Conservation (phyloP, 495 filamentous ascomycete genomes). For the Pseudotulostoma volvatum region DNA sequence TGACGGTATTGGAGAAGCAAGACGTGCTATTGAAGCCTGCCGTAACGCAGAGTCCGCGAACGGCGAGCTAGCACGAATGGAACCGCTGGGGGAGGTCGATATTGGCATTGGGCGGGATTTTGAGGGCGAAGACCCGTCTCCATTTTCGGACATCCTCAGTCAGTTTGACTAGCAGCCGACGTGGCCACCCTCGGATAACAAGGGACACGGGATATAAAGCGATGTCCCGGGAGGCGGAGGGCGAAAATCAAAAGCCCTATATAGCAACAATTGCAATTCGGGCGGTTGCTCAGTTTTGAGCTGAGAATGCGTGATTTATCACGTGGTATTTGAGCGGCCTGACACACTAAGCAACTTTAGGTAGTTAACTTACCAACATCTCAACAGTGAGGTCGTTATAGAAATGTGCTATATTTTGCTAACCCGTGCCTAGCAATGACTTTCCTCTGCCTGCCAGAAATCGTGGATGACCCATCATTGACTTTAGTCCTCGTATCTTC, state of each 20-base stretch:
- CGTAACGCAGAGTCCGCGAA: slow-evolving; percentile 34
- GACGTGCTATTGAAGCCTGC: slow-evolving; percentile 51
- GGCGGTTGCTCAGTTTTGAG: too few relatives aligned
- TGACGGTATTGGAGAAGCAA: slow-evolving; percentile 53
- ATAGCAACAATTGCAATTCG: too few relatives aligned
- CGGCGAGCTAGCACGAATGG: slow-evolving; percentile 21
- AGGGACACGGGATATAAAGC: too few relatives aligned
- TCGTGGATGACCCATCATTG: slow-evolving; percentile 6
- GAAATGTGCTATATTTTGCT: too few relatives aligned
- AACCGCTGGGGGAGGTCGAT: slow-evolving; percentile 19
- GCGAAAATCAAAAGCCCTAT: too few relatives aligned
- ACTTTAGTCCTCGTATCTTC: slow-evolving; percentile 7
- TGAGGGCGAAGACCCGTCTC: slow-evolving; percentile 20
- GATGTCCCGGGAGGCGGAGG: too few relatives aligned
- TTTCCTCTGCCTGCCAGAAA: slow-evolving; percentile 8
- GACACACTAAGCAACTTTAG: too few relatives aligned
- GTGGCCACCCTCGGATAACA: too few relatives aligned
- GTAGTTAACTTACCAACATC: too few relatives aligned
- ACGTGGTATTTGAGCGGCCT: too few relatives aligned
- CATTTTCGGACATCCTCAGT: slow-evolving; percentile 15
- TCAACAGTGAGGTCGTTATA: too few relatives aligned
- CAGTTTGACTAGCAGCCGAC: background rate
- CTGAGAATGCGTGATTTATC: too few relatives aligned
- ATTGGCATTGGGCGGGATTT: slow-evolving; percentile 23
- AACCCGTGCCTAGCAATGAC: background rate